These are phyloP conservation scores for Microbotryomycetes sp. DNA, from an alignment of 1,284 basidiomycete species.

Conservation along the genomic window DNA sequence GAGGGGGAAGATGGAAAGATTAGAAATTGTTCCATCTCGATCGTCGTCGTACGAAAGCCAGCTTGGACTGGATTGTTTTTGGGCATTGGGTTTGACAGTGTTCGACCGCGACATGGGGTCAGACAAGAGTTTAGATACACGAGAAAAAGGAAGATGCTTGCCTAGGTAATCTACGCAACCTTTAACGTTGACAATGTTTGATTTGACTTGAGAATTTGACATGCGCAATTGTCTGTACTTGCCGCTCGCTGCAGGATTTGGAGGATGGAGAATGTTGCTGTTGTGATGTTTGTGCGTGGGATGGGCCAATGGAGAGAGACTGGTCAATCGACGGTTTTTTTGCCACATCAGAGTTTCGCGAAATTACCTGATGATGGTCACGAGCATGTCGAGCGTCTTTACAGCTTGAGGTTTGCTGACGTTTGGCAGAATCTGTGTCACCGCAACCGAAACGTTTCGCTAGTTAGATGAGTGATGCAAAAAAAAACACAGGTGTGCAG, in stretches of 20 bases:
- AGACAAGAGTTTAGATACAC: too few species aligned
- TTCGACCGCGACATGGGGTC: too few species aligned
- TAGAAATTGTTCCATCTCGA: conserved; percentile 4
- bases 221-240: conserved; percentile 27
- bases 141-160: neutral
- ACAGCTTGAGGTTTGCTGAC: conserved; percentile 20
- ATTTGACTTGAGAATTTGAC: conserved; percentile 14
- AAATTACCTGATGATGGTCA: conserved; percentile 4
- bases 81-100: too few species aligned
- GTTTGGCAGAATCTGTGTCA: conserved; percentile 17
- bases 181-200: conserved; percentile 8
- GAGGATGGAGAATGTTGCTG: conserved; percentile 20
- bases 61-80: neutral
- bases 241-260: conserved; percentile 11
- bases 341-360: neutral
- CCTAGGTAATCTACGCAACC: neutral
- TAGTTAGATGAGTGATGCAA: too few species aligned
- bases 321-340: neutral
- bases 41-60: neutral
- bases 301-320: neutral
- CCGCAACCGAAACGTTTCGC: too few species aligned
- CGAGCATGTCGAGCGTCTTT: conserved; percentile 18
- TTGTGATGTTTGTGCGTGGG: neutral
- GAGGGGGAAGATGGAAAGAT: conserved; percentile 8
- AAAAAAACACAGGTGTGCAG: too few species aligned